These are phyloP conservation scores for Neurospora sp. DNA, from an alignment of 2,329 filamentous ascomycete genomes.

Conservation along the genomic window DNA sequence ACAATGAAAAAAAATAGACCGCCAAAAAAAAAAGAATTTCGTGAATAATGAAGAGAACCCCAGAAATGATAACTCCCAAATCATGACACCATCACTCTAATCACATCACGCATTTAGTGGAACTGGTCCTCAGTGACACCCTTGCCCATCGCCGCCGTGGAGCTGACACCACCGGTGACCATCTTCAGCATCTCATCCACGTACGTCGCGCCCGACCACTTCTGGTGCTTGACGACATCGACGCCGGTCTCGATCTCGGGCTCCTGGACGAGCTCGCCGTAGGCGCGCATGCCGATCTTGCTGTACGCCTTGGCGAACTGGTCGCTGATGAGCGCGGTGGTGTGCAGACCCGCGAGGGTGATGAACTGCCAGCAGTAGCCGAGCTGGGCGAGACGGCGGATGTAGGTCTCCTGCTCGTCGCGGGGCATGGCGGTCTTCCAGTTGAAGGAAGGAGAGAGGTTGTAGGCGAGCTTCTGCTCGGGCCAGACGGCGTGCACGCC, in stretches of 20 bases:
- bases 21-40: not conserved
- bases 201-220: constrained; percentile 94
- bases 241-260: constrained; percentile 86
- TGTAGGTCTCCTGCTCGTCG: constrained; percentile 93
- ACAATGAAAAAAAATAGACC: not conserved
- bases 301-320: constrained; percentile 78
- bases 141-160: constrained; percentile 91
- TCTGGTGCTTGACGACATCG: constrained; percentile 97
- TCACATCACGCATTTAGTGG: constrained; percentile 31
- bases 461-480: constrained; percentile 96
- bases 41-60: not conserved
- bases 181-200: constrained; percentile 94
- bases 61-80: not conserved
- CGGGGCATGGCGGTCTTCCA: constrained; percentile 96
- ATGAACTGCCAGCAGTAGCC: constrained; percentile 99
- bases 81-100: not conserved
- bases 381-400: constrained; percentile 71
- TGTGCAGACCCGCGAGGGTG: constrained; percentile 94
- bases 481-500: constrained; percentile 93
- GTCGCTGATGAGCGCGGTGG: constrained; percentile 84
- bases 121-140: constrained; percentile 99
- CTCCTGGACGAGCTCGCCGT: constrained; percentile 95
- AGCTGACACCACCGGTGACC: constrained; percentile 86
- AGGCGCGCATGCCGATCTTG: constrained; percentile 82
- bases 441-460: constrained; percentile 98